Evolutionary conservation across 768 basidiomycete genomes (phyloP).

Genomic region (Rhizopogon salebrosus): DNA sequence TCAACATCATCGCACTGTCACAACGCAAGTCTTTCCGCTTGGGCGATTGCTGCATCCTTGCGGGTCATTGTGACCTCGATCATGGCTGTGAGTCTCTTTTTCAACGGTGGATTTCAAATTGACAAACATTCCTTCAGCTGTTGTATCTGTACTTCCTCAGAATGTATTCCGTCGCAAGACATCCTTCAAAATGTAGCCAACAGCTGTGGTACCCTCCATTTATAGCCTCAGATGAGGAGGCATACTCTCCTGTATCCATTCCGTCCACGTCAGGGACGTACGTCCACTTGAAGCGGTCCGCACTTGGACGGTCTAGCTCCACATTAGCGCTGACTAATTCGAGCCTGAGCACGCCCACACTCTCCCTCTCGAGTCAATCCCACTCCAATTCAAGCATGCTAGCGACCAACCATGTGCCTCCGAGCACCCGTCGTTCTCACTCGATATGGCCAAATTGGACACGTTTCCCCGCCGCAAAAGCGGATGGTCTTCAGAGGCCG

Average conservation of each 20-base stretch:
- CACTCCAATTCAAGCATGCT: slow-evolving; percentile 12
- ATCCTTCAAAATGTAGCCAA: slow-evolving; percentile 11
- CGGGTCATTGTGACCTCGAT: slow-evolving; percentile 50
- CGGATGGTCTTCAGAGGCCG: slow-evolving; percentile 10
- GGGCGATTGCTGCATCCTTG: slow-evolving; percentile 48
- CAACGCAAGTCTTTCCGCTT: slow-evolving; percentile 36
- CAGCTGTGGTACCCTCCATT: slow-evolving; percentile 11
- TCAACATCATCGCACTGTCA: slow-evolving; percentile 14
- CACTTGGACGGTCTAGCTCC: slow-evolving; percentile 11
- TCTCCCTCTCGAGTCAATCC: slow-evolving; percentile 19
- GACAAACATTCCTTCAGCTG: slow-evolving; percentile 10
- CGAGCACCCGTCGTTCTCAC: slow-evolving; percentile 8
- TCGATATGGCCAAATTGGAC: slow-evolving; percentile 6
- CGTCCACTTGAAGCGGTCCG: background rate
- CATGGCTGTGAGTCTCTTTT: slow-evolving; percentile 43
- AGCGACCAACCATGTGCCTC: background rate
- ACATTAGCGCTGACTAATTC: slow-evolving; percentile 23
- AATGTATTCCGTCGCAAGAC: slow-evolving; percentile 11
- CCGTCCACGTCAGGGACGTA: slow-evolving; percentile 5
- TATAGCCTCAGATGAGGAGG: slow-evolving; percentile 17
- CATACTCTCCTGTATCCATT: slow-evolving; percentile 11
- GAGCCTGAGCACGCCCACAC: slow-evolving; percentile 19
- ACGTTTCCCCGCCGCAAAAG: slow-evolving; percentile 1
- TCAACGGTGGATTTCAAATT: background rate
- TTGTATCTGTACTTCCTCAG: slow-evolving; percentile 16